phyloP scores from a whole-genome alignment of 73 alveolate genomes.

The Uronychia setigera region DNA sequence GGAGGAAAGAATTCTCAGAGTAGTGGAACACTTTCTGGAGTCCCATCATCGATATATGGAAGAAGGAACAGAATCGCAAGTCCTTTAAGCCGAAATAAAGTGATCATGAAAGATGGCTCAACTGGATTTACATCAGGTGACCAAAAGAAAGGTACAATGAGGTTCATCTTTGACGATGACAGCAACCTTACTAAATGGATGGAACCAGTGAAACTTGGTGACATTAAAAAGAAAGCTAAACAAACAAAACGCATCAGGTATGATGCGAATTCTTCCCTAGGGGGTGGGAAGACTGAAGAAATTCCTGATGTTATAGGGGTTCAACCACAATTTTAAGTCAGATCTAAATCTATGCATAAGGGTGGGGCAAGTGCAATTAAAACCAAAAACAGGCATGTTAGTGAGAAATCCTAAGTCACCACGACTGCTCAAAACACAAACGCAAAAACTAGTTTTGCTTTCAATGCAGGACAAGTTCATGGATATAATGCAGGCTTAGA shows the following conservation, averaged over 20 bases:
- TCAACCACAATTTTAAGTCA: neutral
- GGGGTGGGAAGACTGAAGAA: neutral
- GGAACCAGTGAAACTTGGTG: neutral
- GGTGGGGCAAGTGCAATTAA: too few species aligned
- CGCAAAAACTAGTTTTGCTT: too few species aligned
- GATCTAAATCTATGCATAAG: neutral
- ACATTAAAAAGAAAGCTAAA: neutral
- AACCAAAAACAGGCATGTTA: neutral
- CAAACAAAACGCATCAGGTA: neutral
- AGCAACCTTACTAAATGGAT: neutral
- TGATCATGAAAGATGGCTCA: neutral
- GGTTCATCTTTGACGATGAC: neutral
- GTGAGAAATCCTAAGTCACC: neutral
- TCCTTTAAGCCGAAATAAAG: neutral
- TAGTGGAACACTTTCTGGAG: neutral
- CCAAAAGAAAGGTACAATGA: neutral
- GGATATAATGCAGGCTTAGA: neutral
- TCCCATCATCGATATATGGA: neutral
- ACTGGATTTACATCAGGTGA: neutral
- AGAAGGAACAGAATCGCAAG: neutral
- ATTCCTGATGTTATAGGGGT: neutral
- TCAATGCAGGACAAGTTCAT: too few species aligned
- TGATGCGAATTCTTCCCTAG: neutral
- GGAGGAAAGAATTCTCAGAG: neutral
- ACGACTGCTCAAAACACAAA: neutral